These are phyloP conservation scores for Claviceps sp. DNA, from an alignment of 2,329 filamentous ascomycete species.

Conservation along the genomic window DNA sequence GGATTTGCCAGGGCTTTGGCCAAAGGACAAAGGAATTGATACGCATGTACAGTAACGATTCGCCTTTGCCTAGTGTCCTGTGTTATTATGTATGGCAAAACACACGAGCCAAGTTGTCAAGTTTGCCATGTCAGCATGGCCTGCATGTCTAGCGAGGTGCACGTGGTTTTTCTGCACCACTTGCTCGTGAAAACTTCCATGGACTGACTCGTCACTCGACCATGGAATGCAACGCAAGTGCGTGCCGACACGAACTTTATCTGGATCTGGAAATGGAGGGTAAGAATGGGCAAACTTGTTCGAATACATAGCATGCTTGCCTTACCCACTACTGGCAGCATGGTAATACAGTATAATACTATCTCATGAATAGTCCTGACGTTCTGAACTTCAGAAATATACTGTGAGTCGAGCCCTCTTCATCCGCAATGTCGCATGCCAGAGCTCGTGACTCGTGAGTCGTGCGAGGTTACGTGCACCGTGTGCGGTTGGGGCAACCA, in stretches of 20 bases:
- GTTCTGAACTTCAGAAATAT: neutral
- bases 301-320: too few species aligned
- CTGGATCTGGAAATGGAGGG: too few species aligned
- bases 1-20: constrained; percentile 6
- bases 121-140: neutral
- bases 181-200: neutral
- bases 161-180: neutral
- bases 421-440: neutral
- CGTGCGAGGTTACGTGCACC: neutral
- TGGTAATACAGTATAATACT: too few species aligned
- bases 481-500: too few species aligned
- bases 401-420: neutral
- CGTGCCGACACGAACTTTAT: neutral
- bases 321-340: too few species aligned
- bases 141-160: neutral
- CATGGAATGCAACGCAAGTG: neutral
- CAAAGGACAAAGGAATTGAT: neutral
- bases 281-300: too few species aligned
- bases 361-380: too few species aligned
- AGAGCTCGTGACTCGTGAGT: neutral
- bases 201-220: neutral
- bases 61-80: neutral
- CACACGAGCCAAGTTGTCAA: neutral
- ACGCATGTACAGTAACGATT: neutral
- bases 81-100: neutral